Evolutionary conservation across 2,329 filamentous ascomycete genomes (phyloP), one percentile per base, ranked within the genome.

Genomic region (Nemania sp.): DNA sequence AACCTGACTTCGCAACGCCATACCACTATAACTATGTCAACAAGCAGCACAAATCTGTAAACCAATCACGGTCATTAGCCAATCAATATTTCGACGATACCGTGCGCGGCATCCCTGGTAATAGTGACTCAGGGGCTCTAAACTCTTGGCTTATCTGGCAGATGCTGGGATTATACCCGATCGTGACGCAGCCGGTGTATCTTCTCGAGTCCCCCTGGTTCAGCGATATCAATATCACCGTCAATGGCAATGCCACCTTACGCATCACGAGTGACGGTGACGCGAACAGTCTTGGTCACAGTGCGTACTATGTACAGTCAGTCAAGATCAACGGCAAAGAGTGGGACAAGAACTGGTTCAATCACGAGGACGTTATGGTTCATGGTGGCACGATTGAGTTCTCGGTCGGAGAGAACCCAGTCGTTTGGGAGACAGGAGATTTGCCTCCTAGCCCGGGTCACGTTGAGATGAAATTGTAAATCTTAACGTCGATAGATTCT

Each of bases 111-210:
- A 72, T 84, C 3, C 81, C 81, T 0, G 82, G 82, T 0, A 84
- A 84, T 60, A 77, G 76, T 33, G 82, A 85, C 61, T 80, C 80
- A 0, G 82, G 82, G 2, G 77, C 80, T 1, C 81, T 85, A 78
- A 80, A 82, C 60, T 78, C 75, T n/a, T 82, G 78, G 74, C 67
- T 81, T 3, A 66, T 81, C 17, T 83, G 81, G 75, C 76, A 78
- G 51, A 79, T 81, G 75, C 72, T 82, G 22, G 78, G 79, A 3
- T 61, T 82, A 6, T 82, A 82, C 24, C 80, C 81, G 0, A 72
- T 84, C 28, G 81, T 80, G 0, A 80, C 80, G 0, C 80, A 84
- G 63, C 78, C 80, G 0, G 79, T 79, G 0, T 83, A 82, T 59
- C 67, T 82, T 1, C 70, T 83, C n/a, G 69, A 76, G 1, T 72